Conservation (phyloP, 768 basidiomycete species). For the Galerina sulciceps region DNA sequence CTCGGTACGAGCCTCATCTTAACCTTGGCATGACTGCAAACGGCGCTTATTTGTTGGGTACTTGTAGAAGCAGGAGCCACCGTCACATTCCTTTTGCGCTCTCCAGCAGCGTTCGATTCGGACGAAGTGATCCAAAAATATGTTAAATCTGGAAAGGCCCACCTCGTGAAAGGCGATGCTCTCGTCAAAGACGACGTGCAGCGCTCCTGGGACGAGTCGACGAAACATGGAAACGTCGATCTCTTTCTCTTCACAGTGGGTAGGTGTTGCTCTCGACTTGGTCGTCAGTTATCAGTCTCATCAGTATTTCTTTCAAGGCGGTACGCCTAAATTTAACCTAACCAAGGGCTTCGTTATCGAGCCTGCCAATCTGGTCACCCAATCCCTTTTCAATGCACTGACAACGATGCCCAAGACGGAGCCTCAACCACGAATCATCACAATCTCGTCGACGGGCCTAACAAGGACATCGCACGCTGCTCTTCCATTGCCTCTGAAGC, state of each 20-base stretch:
- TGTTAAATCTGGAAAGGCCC: constrained; percentile 54
- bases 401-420: constrained; percentile 50
- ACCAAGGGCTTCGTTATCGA: constrained; percentile 51
- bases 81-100: constrained; percentile 68
- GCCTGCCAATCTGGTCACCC: constrained; percentile 63
- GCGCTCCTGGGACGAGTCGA: constrained; percentile 53
- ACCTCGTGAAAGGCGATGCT: constrained; percentile 64
- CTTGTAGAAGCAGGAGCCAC: constrained; percentile 56
- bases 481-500: constrained; percentile 53
- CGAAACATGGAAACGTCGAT: constrained; percentile 46
- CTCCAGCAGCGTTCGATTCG: constrained; percentile 52
- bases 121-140: constrained; percentile 57
- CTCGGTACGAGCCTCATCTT: constrained; percentile 38
- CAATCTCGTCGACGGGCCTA: constrained; percentile 57
- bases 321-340: constrained; percentile 46
- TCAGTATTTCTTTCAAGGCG: constrained; percentile 37
- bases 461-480: constrained; percentile 45
- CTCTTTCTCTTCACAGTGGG: constrained; percentile 67
- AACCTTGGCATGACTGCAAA: neutral
- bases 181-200: constrained; percentile 53
- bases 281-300: neutral
- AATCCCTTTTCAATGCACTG: constrained; percentile 57
- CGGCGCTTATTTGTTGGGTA: neutral
- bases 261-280: constrained; percentile 4
- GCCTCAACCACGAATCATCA: constrained; percentile 52